A percentile compares a stretch with the other conserved stretches of the same genome.
These are phyloP conservation scores for Crepidotus sp. DNA, from an alignment of 1,284 basidiomycete species.

Conservation along the genomic window DNA sequence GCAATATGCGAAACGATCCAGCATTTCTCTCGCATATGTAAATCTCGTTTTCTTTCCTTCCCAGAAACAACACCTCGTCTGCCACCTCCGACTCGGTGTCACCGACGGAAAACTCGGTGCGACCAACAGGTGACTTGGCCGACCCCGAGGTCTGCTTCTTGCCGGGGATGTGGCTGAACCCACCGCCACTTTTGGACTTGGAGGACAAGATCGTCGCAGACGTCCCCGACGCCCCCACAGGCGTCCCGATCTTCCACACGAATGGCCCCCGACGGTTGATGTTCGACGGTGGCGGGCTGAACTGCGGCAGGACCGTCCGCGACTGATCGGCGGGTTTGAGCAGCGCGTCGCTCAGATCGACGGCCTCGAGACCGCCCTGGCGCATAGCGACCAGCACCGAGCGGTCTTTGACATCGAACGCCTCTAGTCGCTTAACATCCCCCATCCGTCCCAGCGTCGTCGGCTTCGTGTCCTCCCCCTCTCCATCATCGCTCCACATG, in stretches of 20 bases:
- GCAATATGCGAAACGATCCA: constrained; percentile 65
- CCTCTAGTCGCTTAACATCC: constrained; percentile 70
- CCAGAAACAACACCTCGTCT: constrained; percentile 71
- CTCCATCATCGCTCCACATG: constrained; percentile 62
- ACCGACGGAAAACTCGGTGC: constrained; percentile 46
- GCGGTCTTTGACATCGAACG: constrained; percentile 60
- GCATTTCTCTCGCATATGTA: constrained; percentile 73
- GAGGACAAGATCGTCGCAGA: constrained; percentile 34
- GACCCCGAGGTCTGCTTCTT: constrained; percentile 46
- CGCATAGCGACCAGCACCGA: constrained; percentile 74
- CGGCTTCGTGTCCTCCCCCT: constrained; percentile 37
- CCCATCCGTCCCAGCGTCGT: constrained; percentile 46
- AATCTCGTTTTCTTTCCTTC: constrained; percentile 62
- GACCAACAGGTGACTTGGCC: constrained; percentile 38
- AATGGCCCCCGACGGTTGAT: constrained; percentile 62
- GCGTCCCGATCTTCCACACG: constrained; percentile 72
- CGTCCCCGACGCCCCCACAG: constrained; percentile 39
- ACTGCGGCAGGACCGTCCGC: constrained; percentile 57
- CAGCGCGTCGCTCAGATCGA: constrained; percentile 68
- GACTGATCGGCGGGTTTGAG: constrained; percentile 70
- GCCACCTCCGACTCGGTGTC: constrained; percentile 41
- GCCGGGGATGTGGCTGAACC: constrained; percentile 26
- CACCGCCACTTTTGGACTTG: constrained; percentile 29
- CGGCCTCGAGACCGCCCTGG: constrained; percentile 71
- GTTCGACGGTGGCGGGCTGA: constrained; percentile 47